phyloP scores from a whole-genome alignment of 495 filamentous ascomycete species.

The Terfezia boudieri region DNA sequence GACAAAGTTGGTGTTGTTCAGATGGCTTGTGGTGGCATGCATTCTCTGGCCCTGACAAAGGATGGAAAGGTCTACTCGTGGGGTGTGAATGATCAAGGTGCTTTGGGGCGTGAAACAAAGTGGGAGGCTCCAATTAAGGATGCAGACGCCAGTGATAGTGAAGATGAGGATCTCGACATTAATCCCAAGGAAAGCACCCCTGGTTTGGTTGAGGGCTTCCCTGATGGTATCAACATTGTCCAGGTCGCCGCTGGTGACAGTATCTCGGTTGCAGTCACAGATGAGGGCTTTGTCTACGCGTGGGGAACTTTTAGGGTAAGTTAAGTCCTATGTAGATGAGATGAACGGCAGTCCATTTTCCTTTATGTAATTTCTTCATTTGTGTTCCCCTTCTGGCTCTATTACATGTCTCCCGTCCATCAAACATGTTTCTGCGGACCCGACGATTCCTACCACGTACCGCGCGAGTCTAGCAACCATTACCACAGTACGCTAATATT shows the following conservation, averaged over 20 bases:
- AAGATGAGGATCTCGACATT: slow-evolving; percentile 29
- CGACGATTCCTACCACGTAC: too few relatives aligned
- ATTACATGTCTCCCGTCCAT: too few relatives aligned
- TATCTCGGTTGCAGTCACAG: slow-evolving; percentile 39
- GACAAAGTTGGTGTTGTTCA: slow-evolving; percentile 40
- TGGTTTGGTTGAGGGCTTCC: slow-evolving; percentile 25
- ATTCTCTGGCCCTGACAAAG: slow-evolving; percentile 37
- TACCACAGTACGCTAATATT: background rate
- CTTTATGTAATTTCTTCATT: background rate
- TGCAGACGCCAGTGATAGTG: slow-evolving; percentile 27
- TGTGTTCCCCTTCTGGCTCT: slow-evolving; percentile 2
- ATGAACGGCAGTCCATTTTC: too few relatives aligned
- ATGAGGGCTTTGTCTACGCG: slow-evolving; percentile 40
- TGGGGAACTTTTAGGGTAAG: slow-evolving; percentile 51
- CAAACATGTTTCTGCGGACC: too few relatives aligned
- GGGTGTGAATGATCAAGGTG: slow-evolving; percentile 50
- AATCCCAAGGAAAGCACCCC: slow-evolving; percentile 40
- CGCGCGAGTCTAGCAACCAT: too few relatives aligned
- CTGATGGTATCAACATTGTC: slow-evolving; percentile 31
- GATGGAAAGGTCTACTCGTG: slow-evolving; percentile 46
- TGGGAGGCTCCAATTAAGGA: slow-evolving; percentile 32
- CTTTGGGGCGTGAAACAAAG: slow-evolving; percentile 39
- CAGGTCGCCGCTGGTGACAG: slow-evolving; percentile 41
- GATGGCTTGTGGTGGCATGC: slow-evolving; percentile 44
- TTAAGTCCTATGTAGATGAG: background rate